Percentiles rank a stretch among this genome's conserved stretches.
phyloP scores from a whole-genome alignment of 805 yeast genomes.

The Candida ortonii region DNA sequence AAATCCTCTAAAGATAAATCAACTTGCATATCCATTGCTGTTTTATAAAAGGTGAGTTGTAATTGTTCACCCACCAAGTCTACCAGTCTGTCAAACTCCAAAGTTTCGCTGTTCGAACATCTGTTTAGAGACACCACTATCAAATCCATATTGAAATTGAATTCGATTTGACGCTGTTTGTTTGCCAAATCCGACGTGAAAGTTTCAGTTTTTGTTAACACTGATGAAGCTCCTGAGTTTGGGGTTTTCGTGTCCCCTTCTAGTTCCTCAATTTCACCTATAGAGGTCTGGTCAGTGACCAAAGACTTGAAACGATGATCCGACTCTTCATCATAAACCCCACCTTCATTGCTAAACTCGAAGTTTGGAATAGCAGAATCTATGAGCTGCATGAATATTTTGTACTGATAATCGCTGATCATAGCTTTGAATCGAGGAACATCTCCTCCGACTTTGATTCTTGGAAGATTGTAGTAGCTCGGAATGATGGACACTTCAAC shows the following conservation, averaged over 20 bases:
- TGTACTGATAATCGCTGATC: conserved; percentile 86
- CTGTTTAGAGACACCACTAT: conserved; percentile 62
- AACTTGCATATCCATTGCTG: conserved; percentile 59
- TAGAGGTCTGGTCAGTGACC: conserved; percentile 23
- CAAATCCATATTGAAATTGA: conserved; percentile 63
- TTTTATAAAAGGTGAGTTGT: conserved; percentile 55
- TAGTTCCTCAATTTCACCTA: conserved; percentile 12
- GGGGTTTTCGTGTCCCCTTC: conserved; percentile 17
- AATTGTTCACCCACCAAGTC: conserved; percentile 71
- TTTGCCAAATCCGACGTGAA: conserved; percentile 8
- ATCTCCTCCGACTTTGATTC: conserved; percentile 69
- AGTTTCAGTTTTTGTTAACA: conserved; percentile 5
- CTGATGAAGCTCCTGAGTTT: conserved; percentile 12
- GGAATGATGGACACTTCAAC: conserved; percentile 87
- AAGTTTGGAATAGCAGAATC: conserved; percentile 63
- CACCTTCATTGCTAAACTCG: conserved; percentile 24
- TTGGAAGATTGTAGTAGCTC: conserved; percentile 68
- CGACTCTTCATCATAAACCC: conserved; percentile 9
- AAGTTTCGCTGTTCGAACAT: conserved; percentile 60
- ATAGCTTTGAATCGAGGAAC: conserved; percentile 71
- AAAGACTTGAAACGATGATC: conserved; percentile 19
- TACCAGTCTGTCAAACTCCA: conserved; percentile 64
- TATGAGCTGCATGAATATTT: conserved; percentile 75
- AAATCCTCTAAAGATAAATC: conserved; percentile 64
- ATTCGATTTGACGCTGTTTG: conserved; percentile 66